Base-by-base conservation (phyloP, 2,329 filamentous ascomycete genomes). In the Rhinocladiella mackenziei region DNA sequence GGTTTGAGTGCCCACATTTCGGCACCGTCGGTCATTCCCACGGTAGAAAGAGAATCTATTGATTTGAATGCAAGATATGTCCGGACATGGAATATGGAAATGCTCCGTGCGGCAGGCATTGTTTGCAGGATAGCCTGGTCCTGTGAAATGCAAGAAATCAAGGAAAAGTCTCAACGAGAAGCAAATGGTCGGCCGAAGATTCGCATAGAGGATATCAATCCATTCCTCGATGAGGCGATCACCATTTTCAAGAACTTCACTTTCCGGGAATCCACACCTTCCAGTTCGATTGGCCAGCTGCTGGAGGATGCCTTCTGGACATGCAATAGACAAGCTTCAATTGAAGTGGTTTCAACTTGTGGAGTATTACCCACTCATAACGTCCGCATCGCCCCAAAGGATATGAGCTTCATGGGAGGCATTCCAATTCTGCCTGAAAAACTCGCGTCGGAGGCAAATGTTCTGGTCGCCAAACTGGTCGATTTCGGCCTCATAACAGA, bases 221-320 rank as follows among this genome's bases (percentile, higher is more conserved):
- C 76, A 42, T 80, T 87, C 35, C 75, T 91, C 59, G 83, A 87
- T 0, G 83, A 89, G 62, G 87, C 89, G 10, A 70, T 88, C 13
- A 89, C 96, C 61, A 83, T 84, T 2, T 76, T 92, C 48, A 86
- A 87, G 55, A 91, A 92, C 13, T 98, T 92, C 62, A 86, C 85
- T 0, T 94, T 92, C 56, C 77, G 76, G 26, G 87, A 95, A 59
- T 96, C 92, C 1, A 97, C 94, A 0, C 92, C 92, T 1, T 94
- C 86, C 50, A 77, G 77, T 1, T 77, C 86, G 48, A 85, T 97
- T 14, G 87, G 89, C 0, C 81, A 88, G 59, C 84, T 87, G 50
- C 87, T 98, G 40, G 89, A 96, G 60, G 87, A 96, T 65, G 86
- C 89, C 0, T 98, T 98, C 62, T 98, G 92, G 92, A 94, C 81